A percentile compares a stretch with the other conserved stretches of the same genome.
Conservation (phyloP, 352 stramenopile genomes). For the Globisporangium cylindrosporum region DNA sequence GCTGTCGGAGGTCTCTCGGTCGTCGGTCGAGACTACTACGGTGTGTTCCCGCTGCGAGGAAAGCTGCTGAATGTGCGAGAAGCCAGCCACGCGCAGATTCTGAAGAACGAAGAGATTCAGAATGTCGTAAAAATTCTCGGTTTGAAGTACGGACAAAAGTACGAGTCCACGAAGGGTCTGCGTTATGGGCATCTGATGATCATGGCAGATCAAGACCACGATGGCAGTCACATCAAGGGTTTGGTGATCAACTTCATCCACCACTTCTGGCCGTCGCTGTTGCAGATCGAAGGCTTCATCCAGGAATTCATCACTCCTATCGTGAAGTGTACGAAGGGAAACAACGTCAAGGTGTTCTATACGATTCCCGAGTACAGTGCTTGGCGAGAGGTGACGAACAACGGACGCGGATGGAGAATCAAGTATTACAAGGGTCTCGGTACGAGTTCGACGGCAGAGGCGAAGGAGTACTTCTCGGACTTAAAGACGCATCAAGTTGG, state of each 20-base stretch:
- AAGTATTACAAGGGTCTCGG: conserved; percentile 99
- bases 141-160: conserved; percentile 94
- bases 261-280: conserved; percentile 97
- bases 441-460: conserved; percentile 96
- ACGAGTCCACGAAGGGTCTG: conserved; percentile 84
- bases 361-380: conserved; percentile 96
- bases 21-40: conserved; percentile 95
- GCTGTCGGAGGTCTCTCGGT: conserved; percentile 96
- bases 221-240: conserved; percentile 99
- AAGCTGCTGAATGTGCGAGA: conserved; percentile 99
- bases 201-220: conserved; percentile 99
- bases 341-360: conserved; percentile 91
- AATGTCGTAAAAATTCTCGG: conserved; percentile 97
- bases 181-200: conserved; percentile 99
- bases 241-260: conserved; percentile 99
- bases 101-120: conserved; percentile 98
- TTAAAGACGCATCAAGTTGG: conserved; percentile 92
- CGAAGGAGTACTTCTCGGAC: conserved; percentile 97
- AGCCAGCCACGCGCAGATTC: conserved; percentile 93
- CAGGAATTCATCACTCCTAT: conserved; percentile 98
- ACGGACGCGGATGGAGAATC: conserved; percentile 93
- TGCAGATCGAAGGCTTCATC: conserved; percentile 89
- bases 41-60: conserved; percentile 96
- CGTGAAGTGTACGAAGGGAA: conserved; percentile 94
- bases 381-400: conserved; percentile 88